phyloP scores from a whole-genome alignment of 352 stramenopile species.

The Phytophthora syringae region DNA sequence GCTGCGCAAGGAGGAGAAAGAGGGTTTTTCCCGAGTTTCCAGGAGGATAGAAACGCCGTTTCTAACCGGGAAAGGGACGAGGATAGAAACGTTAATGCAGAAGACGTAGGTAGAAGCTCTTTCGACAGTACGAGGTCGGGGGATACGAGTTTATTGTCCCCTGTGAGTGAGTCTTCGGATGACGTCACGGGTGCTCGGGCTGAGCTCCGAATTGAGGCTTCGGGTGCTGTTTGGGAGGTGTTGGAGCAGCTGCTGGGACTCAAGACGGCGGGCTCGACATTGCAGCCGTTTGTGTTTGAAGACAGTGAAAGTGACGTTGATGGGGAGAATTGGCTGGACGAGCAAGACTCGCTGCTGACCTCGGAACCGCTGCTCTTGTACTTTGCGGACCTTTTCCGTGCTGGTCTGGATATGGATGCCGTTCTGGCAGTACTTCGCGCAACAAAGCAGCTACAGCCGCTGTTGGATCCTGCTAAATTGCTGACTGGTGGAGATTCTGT shows the following conservation, averaged over 20 bases:
- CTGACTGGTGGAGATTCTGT: background rate
- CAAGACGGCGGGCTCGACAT: background rate
- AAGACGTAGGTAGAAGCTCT: background rate
- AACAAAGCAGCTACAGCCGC: background rate
- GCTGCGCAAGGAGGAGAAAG: background rate
- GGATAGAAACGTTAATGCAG: background rate
- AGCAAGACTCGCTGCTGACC: background rate
- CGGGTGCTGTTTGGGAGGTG: background rate
- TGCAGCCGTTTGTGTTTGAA: conserved; percentile 1
- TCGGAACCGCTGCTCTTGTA: background rate
- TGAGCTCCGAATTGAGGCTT: background rate
- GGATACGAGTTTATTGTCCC: background rate
- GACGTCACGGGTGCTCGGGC: background rate
- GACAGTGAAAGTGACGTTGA: background rate
- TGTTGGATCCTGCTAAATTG: background rate
- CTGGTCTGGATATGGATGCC: background rate
- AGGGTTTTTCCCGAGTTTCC: background rate
- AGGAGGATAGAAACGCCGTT: background rate
- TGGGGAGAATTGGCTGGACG: background rate
- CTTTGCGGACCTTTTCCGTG: background rate
- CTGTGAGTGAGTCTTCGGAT: background rate
- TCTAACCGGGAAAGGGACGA: background rate
- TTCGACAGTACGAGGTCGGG: background rate
- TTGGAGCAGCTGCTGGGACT: background rate
- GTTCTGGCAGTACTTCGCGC: background rate